phyloP scores from a whole-genome alignment of 371 early-diverging fungal species.

The Dichotomocladium elegans region DNA sequence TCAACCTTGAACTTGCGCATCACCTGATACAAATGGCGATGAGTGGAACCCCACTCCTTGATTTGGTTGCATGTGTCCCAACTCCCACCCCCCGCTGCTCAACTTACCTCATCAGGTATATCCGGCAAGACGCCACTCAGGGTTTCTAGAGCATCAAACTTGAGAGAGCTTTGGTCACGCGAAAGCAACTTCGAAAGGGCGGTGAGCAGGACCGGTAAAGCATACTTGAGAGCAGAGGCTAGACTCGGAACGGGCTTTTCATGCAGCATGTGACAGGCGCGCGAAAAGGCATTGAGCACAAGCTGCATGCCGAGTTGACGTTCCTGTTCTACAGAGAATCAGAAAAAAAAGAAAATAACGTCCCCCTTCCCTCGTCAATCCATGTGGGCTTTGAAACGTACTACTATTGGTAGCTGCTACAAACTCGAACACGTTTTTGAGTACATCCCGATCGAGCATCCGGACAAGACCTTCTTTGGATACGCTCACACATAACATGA shows the following conservation, averaged over 20 bases:
- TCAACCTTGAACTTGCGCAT: slow-evolving; percentile 27
- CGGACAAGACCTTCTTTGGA: slow-evolving; percentile 36
- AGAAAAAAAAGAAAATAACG: no score
- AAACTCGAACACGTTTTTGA: slow-evolving; percentile 27
- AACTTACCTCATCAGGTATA: slow-evolving; percentile 22
- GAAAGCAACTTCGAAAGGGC: slow-evolving; percentile 22
- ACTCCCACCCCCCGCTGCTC: neutral
- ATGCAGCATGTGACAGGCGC: slow-evolving; percentile 22
- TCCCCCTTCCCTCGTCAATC: no score
- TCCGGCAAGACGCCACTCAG: slow-evolving; percentile 22
- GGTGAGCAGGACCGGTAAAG: slow-evolving; percentile 23
- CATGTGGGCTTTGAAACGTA: neutral
- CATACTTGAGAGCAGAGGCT: slow-evolving; percentile 26
- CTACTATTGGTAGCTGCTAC: slow-evolving; percentile 10
- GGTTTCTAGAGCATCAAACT: slow-evolving; percentile 29
- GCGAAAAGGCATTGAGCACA: slow-evolving; percentile 12
- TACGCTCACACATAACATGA: slow-evolving; percentile 25
- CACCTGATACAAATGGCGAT: neutral
- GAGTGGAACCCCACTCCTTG: neutral
- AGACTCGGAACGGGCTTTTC: slow-evolving; percentile 24
- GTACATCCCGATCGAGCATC: slow-evolving; percentile 39
- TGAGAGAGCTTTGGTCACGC: slow-evolving; percentile 25
- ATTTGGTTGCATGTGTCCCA: neutral
- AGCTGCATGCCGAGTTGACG: slow-evolving; percentile 20
- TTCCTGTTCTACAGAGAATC: slow-evolving; percentile 14